Evolutionary conservation across 352 stramenopile genomes (phyloP).

Genomic region (Globisporangium abappressorium): DNA sequence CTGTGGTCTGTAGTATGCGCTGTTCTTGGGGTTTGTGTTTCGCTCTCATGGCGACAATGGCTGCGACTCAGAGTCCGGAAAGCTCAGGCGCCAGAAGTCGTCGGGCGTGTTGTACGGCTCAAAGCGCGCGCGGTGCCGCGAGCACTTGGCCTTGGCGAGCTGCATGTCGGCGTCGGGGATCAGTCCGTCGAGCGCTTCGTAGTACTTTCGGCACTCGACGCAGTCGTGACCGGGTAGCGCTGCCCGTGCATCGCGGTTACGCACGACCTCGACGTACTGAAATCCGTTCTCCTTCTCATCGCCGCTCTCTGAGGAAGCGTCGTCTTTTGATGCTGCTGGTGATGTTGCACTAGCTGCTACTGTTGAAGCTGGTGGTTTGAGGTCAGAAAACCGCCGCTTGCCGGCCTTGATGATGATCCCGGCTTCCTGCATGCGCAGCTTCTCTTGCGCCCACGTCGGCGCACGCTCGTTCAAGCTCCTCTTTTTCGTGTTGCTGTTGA

Average conservation of each 20-base stretch:
- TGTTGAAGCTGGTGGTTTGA: background rate
- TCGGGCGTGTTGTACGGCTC: conserved; percentile 79
- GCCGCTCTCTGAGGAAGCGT: conserved; percentile 4
- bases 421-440: conserved; percentile 20
- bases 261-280: conserved; percentile 74
- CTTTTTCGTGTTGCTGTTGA: background rate
- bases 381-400: background rate
- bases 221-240: conserved; percentile 65
- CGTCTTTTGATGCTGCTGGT: background rate
- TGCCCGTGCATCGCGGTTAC: conserved; percentile 61
- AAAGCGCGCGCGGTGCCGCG: conserved; percentile 68
- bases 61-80: conserved; percentile 53
- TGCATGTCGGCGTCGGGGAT: conserved; percentile 29
- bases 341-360: background rate
- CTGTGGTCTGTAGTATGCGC: too few relatives aligned
- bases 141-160: conserved; percentile 57
- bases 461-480: conserved; percentile 8
- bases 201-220: conserved; percentile 76
- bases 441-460: conserved; percentile 46
- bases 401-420: background rate
- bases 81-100: conserved; percentile 83
- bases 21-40: background rate
- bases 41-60: conserved; percentile 10
- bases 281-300: conserved; percentile 27
- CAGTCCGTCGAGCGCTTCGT: conserved; percentile 56